Evolutionary conservation across 2,329 filamentous ascomycete species (phyloP), one percentile per base, ranked within the genome.

Genomic region (Monosporascus sp.): DNA sequence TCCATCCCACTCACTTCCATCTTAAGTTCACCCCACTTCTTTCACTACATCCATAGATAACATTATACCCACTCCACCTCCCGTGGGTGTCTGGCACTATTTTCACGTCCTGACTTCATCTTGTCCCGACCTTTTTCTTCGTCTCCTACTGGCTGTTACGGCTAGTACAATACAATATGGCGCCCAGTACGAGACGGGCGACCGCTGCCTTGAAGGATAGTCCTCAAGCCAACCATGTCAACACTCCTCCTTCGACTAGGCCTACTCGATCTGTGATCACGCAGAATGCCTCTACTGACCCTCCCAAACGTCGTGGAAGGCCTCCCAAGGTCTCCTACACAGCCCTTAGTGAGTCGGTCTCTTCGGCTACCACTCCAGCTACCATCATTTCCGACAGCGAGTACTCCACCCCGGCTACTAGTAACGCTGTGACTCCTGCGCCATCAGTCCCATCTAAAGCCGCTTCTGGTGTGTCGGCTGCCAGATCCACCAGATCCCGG

Each of bases 401-500:
- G 26, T 70, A 70, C 54, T 70, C 70, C 16, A 78, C 75, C 7
- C 73, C 74, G 3, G 66, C 72, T 27, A 77, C 75, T 22, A 77
- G 74, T 58, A 66, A 67, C 58, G 66, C 68, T 14, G 66, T 70
- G 7, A 76, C 73, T 1, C 74, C 74, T 3, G 68, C 66, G 6
- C 67, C 68, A 0, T 63, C 65, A 9, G 48, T 57, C 2, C 48
- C 60, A 5, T 50, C 55, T 11, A 63, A 60, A 11, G 43, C 24
- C 9, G 7, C 22, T 26, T 53, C 54, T 35, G 41, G 56, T 17
- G 51, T 58, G 49, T 49, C 59, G 3, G 38, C 50, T 5, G 49
- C 49, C 35, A 51, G 57, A 47, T 55, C 60, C 16, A 51, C 55
- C 22, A 60, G 58, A 52, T 58, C 61, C 3, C 52, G 59, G 11